A percentile compares a stretch with the other conserved stretches of the same genome.
phyloP scores from a whole-genome alignment of 257 asterid species.

The Cynanchum wilfordii region DNA sequence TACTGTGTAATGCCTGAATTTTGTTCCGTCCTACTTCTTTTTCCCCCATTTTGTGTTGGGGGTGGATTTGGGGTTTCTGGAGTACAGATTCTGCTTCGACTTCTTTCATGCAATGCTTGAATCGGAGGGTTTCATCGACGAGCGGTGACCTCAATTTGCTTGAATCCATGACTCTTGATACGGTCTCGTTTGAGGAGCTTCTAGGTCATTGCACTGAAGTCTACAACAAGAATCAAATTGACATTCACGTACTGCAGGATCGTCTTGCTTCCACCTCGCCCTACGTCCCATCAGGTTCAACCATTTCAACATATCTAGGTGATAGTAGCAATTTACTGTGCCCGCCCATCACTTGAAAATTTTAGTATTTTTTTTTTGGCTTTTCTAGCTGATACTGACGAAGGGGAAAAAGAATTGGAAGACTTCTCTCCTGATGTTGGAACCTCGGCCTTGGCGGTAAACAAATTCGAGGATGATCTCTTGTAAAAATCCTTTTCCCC shows the following conservation, averaged over 20 bases:
- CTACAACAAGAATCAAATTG: constrained; percentile 56
- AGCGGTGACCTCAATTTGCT: constrained; percentile 69
- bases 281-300: constrained; percentile 19
- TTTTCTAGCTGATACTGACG: constrained; percentile 46
- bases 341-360: not conserved
- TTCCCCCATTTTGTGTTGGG: too few species aligned
- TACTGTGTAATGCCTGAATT: too few species aligned
- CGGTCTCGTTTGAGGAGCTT: constrained; percentile 96
- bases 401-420: constrained; percentile 32
- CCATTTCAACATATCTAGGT: constrained; percentile 17
- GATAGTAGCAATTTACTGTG: not conserved
- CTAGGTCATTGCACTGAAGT: constrained; percentile 87
- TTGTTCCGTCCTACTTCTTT: not conserved
- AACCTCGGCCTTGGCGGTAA: constrained; percentile 17
- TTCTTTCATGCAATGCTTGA: constrained; percentile 66
- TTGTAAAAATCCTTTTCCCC: constrained; percentile 49
- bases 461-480: constrained; percentile 45
- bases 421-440: constrained; percentile 26
- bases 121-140: constrained; percentile 48
- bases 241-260: constrained; percentile 48
- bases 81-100: constrained; percentile 78
- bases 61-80: not conserved
- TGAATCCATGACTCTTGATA: constrained; percentile 76
- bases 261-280: constrained; percentile 35
- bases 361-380: not conserved